A percentile compares a stretch with the other conserved stretches of the same genome.
phyloP scores from a whole-genome alignment of 1,139 yeast genomes.

The Magnusiomyces paraingens region DNA sequence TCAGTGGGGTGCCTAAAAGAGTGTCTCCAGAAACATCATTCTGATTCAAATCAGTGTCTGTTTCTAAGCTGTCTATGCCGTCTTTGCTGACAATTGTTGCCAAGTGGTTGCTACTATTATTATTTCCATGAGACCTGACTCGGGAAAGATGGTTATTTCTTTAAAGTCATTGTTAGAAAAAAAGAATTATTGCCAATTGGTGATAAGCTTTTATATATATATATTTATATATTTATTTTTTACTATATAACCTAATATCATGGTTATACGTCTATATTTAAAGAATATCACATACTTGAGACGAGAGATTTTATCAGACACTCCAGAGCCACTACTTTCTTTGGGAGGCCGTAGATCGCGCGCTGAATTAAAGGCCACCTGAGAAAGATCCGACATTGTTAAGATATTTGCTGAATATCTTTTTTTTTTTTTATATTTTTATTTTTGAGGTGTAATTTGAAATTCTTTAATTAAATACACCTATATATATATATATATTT shows the following conservation, averaged over 20 bases:
- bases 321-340: background rate
- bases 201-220: background rate
- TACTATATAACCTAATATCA: too few relatives aligned
- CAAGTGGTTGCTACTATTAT: background rate
- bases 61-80: background rate
- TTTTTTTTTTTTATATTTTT: too few relatives aligned
- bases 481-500: too few relatives aligned
- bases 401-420: too few relatives aligned
- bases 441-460: background rate
- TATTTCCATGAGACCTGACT: background rate
- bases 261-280: too few relatives aligned
- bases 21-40: background rate
- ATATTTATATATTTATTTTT: too few relatives aligned
- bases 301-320: background rate
- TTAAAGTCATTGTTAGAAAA: background rate
- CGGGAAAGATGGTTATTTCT: background rate
- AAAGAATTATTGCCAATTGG: too few relatives aligned
- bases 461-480: too few relatives aligned
- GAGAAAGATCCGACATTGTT: conserved; percentile 1
- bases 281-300: conserved; percentile 2
- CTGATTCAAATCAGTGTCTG: background rate
- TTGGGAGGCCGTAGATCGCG: conserved; percentile 4
- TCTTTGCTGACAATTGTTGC: background rate
- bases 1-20: background rate
- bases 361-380: conserved; percentile 3